phyloP scores from a whole-genome alignment of 2,329 filamentous ascomycete genomes.

The Hyphodiscus sp. region DNA sequence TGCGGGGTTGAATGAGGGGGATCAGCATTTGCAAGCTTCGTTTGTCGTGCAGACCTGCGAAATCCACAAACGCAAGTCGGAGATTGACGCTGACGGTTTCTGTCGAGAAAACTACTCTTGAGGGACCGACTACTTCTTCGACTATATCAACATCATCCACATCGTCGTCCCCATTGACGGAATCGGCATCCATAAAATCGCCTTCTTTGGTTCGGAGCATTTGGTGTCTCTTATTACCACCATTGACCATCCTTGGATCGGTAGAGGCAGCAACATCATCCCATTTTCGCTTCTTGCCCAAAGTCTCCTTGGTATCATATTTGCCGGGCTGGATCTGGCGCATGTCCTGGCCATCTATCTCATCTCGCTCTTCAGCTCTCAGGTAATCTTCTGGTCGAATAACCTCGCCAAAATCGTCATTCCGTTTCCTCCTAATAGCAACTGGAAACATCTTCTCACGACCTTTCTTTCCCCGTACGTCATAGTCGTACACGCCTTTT shows the following conservation, averaged over 20 bases:
- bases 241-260: slow-evolving; percentile 35
- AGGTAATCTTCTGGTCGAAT: slow-evolving; percentile 93
- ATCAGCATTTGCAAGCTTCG: slow-evolving; percentile 92
- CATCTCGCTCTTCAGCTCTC: slow-evolving; percentile 83
- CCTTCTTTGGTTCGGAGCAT: slow-evolving; percentile 30
- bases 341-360: slow-evolving; percentile 59
- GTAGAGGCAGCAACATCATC: slow-evolving; percentile 55
- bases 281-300: slow-evolving; percentile 94
- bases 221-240: slow-evolving; percentile 55
- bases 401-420: slow-evolving; percentile 88
- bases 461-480: slow-evolving; percentile 85
- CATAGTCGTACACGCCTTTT: slow-evolving; percentile 88
- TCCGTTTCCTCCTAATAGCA: slow-evolving; percentile 68
- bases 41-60: slow-evolving; percentile 86
- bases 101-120: slow-evolving; percentile 63
- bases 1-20: slow-evolving; percentile 86
- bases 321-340: slow-evolving; percentile 41
- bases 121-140: slow-evolving; percentile 57
- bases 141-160: slow-evolving; percentile 55
- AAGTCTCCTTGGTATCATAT: slow-evolving; percentile 48
- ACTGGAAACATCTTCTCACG: slow-evolving; percentile 90
- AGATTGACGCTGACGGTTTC: slow-evolving; percentile 63
- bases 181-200: slow-evolving; percentile 35
- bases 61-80: slow-evolving; percentile 83
- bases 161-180: slow-evolving; percentile 37